Evolutionary conservation across 2,329 filamentous ascomycete species (phyloP).

Genomic region (Salinomyces thailandicus): DNA sequence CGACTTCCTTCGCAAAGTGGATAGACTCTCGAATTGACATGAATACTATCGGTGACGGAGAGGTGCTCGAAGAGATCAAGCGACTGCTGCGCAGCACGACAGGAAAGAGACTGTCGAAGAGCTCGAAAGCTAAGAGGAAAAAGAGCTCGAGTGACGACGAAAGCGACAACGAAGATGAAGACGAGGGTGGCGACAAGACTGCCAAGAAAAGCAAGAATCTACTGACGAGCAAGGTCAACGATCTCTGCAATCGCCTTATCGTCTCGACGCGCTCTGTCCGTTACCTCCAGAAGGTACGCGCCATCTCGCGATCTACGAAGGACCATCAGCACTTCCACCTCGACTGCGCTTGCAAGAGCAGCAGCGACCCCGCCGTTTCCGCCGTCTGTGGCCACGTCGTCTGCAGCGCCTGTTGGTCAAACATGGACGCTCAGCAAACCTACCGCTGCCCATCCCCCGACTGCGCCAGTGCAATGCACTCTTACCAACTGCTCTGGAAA

Average conservation of each 20-base stretch:
- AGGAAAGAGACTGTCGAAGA: too few relatives aligned
- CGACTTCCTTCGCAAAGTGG: conserved; percentile 11
- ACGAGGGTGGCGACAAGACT: background rate
- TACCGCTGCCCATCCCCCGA: conserved; percentile 28
- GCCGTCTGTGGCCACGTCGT: conserved; percentile 43
- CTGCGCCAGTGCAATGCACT: conserved; percentile 32
- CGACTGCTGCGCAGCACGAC: background rate
- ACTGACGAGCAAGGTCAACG: conserved; percentile 10
- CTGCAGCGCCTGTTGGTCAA: conserved; percentile 33
- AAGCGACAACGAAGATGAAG: background rate
- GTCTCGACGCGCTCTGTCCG: conserved; percentile 15
- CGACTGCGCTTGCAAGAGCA: too few relatives aligned
- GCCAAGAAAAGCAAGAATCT: background rate
- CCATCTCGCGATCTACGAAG: background rate
- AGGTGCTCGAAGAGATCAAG: background rate
- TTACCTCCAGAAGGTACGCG: conserved; percentile 13
- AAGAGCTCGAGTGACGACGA: background rate
- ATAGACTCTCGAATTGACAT: conserved; percentile 10
- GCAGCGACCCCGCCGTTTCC: conserved; percentile 27
- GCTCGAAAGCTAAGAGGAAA: conserved; percentile 2
- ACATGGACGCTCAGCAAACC: conserved; percentile 17
- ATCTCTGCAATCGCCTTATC: conserved; percentile 12
- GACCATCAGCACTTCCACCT: too few relatives aligned
- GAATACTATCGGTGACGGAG: conserved; percentile 15
- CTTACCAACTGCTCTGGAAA: conserved; percentile 33